Base-by-base conservation (phyloP, 495 filamentous ascomycete genomes). In the Xylaria sp. region DNA sequence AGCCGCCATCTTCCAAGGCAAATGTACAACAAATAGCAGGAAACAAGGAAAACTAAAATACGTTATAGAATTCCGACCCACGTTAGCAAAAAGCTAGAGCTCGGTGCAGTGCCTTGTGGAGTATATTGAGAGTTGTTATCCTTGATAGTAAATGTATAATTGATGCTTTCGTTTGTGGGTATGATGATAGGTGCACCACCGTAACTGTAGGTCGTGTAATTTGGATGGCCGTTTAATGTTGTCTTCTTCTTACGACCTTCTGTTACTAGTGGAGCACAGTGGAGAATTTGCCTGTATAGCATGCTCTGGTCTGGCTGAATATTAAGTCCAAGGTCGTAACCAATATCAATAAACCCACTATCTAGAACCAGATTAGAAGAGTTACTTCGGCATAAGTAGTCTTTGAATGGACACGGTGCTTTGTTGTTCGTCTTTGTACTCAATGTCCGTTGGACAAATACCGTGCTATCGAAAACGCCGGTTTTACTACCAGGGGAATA, bases 301-400 rank as follows among this genome's bases (percentile, higher is more conserved):
- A 58, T 58, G 26, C 53, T 58, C 26, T 35, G 24, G 11, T 58
- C 53, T 58, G 53, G 53, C 26, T 33, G 53, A 58, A 58, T 6
- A n/a, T 58, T 58, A 26, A 58, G 21, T 35, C 53, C 53, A 33
- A 58, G 53, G 5, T 58, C 24, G 24, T 58, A 19, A 58, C 53
- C 31, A 33, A 33, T 58, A 58, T 58, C 53, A 58, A 58, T 46
- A n/a, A 31, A 58, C 53, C 53, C 53, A 58, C 53, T 58, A 33
- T 58, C 53, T 15, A 58, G 15, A 58, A 58, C 24, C 15, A 58
- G 26, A 33, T 58, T 58, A 14, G 53, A 58, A 5, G 53, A 58
- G 29, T 35, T 58, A 29, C 24, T 31, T 35, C 53, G 53, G 53
- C 53, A 58, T 58, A 58, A 58, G 29, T 11, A 17, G 21, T 58